Base-by-base conservation (phyloP, 1,139 yeast species). In the Candida tunisiensis region DNA sequence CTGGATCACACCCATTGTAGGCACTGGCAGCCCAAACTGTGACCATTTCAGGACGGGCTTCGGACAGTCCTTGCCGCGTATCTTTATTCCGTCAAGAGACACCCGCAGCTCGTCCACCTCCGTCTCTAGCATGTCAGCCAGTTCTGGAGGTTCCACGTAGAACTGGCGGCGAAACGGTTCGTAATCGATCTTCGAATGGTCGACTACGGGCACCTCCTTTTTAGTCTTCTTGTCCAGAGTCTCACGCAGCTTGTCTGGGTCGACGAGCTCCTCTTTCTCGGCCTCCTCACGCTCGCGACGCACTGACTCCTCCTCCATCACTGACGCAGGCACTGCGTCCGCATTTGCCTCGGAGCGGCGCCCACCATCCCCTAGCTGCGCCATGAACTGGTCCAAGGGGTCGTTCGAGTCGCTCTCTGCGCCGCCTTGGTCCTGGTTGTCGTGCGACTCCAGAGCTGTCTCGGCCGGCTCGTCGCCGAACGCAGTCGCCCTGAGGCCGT, bases 21-120 rank as follows among this genome's bases (percentile, higher is more conserved):
- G 57, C 0, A 68, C 51, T 0, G 93, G 75, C 1, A 88, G 55
- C 0, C 94, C 93, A 31, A 83, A 56, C 35, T 82, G 92, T 2
- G 78, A 59, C 92, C 95, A 88, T 33, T 69, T 65, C 22, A 60
- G 43, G 1, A 83, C 67, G 0, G 96, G 96, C 19, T 61, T 58
- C 0, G 82, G 75, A 25, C 70, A 62, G 27, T 61, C 47, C 1
- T 45, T 35, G 0, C 93, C 92, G 15, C 65, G 55, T 1, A 77
- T 69, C 30, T 60, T 63, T 17, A 79, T 69, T 3, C 77, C 80
- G 34, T 73, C 85, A 27, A 72, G 42, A 18, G 62, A 58, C 8
- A 62, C 40, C 26, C 91, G 48, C n/a, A 74, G 40, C 13, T 59
- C 58, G 3, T 57, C 62, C 1, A 73, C 66, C 26, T 77, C 80